Percentiles rank a stretch among this genome's conserved stretches.
phyloP scores from a whole-genome alignment of 2,329 filamentous ascomycete genomes.

The Aphanoascus verrucosus region DNA sequence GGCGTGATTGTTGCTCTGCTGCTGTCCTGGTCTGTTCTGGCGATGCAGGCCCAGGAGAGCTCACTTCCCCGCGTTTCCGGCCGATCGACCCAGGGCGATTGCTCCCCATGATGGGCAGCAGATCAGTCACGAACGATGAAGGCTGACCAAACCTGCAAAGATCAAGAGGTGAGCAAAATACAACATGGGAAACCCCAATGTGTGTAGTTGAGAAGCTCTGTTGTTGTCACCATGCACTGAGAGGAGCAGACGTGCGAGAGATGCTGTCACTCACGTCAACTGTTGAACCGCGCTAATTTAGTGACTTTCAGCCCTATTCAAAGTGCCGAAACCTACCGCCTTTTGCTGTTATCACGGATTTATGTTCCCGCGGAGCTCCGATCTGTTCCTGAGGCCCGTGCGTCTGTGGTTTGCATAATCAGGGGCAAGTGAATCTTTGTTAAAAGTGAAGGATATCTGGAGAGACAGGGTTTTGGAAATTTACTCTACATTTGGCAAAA shows the following conservation, averaged over 20 bases:
- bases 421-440: too few relatives aligned
- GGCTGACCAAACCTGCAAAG: neutral
- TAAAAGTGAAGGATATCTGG: too few relatives aligned
- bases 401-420: too few relatives aligned
- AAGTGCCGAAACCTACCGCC: neutral
- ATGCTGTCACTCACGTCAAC: neutral
- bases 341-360: neutral
- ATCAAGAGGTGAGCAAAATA: neutral
- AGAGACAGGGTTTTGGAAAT: too few relatives aligned
- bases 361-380: neutral
- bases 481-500: too few relatives aligned
- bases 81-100: neutral
- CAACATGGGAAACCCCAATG: neutral
- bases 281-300: neutral
- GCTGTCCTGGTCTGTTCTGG: slow-evolving; percentile 7
- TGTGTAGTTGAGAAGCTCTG: neutral
- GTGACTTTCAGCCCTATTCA: neutral
- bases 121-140: neutral
- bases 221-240: neutral
- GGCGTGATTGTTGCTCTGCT: slow-evolving; percentile 27
- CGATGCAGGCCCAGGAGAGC: slow-evolving; percentile 18
- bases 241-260: neutral
- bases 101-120: slow-evolving; percentile 7
- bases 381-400: too few relatives aligned
- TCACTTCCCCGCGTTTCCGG: slow-evolving; percentile 18